These are phyloP conservation scores for Rutstroemia sp. DNA, from an alignment of 2,329 filamentous ascomycete genomes.

Conservation along the genomic window DNA sequence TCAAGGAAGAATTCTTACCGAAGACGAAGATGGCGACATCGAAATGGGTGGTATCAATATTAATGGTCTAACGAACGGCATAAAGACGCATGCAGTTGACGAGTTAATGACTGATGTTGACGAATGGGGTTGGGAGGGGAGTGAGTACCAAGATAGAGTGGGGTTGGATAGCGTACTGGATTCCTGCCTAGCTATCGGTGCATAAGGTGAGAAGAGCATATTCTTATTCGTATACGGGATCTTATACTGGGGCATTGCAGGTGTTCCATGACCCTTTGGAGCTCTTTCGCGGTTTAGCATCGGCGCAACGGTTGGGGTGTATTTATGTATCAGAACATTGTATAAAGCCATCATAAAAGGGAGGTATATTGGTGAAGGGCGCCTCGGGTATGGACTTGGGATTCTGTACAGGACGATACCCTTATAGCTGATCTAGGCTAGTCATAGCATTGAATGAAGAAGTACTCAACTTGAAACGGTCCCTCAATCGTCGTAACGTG, in stretches of 20 bases:
- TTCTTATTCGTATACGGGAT: constrained; percentile 15
- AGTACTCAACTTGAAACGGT: too few species aligned
- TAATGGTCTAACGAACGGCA: constrained; percentile 29
- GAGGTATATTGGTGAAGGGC: constrained; percentile 10
- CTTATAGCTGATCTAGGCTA: constrained; percentile 5
- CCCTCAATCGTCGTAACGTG: too few species aligned
- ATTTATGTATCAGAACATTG: constrained; percentile 16
- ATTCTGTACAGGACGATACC: constrained; percentile 25
- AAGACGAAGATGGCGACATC: constrained; percentile 30
- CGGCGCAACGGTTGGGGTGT: constrained; percentile 13
- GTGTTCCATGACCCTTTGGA: background rate
- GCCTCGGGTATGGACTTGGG: constrained; percentile 13
- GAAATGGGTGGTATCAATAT: constrained; percentile 28
- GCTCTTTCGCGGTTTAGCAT: constrained; percentile 11
- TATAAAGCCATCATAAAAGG: constrained; percentile 15
- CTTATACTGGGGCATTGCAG: constrained; percentile 15
- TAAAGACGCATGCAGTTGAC: constrained; percentile 39
- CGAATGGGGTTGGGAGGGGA: constrained; percentile 57
- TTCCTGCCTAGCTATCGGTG: constrained; percentile 28
- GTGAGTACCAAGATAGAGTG: constrained; percentile 42
- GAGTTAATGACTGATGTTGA: constrained; percentile 48
- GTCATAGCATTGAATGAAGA: background rate
- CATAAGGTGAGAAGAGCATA: constrained; percentile 11
- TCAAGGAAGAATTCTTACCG: constrained; percentile 29
- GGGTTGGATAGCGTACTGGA: constrained; percentile 47